Evolutionary conservation across 2,329 filamentous ascomycete species (phyloP).

Genomic region (Calonectria pauciramosa): DNA sequence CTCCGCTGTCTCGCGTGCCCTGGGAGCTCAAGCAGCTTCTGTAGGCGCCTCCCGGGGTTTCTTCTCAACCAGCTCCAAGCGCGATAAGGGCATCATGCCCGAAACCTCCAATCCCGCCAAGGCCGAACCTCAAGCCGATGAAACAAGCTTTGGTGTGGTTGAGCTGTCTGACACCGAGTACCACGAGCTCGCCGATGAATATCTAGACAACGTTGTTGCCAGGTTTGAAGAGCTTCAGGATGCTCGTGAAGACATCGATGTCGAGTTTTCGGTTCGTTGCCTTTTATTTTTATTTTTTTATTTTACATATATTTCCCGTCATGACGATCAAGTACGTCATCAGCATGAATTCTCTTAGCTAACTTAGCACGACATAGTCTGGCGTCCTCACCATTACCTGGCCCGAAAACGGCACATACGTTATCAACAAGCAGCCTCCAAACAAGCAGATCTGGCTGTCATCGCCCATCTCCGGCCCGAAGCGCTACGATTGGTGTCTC

Average conservation of each 20-base stretch:
- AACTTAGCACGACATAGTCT: conserved; percentile 66
- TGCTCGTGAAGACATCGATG: conserved; percentile 80
- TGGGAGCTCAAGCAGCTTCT: conserved; percentile 12
- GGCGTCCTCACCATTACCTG: conserved; percentile 86
- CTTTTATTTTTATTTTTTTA: background rate
- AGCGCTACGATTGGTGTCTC: conserved; percentile 92
- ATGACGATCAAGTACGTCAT: conserved; percentile 2
- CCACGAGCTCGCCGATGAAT: conserved; percentile 82
- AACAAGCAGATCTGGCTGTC: conserved; percentile 99
- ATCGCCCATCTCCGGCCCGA: conserved; percentile 90
- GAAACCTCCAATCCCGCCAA: conserved; percentile 68
- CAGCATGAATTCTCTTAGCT: conserved; percentile 17
- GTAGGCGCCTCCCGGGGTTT: conserved; percentile 38
- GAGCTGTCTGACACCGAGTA: conserved; percentile 80
- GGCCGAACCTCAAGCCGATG: conserved; percentile 53
- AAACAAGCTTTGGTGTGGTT: conserved; percentile 62
- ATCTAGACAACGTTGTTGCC: conserved; percentile 70
- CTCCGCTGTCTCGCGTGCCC: conserved; percentile 21
- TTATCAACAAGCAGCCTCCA: conserved; percentile 98
- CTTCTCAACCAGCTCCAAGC: conserved; percentile 48
- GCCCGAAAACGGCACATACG: conserved; percentile 81
- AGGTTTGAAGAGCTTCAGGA: conserved; percentile 83
- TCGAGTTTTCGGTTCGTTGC: conserved; percentile 85
- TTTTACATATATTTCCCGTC: background rate
- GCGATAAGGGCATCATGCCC: conserved; percentile 70